These are phyloP conservation scores for Aspergillus wentii DNA, from an alignment of 495 filamentous ascomycete species.

Conservation along the genomic window DNA sequence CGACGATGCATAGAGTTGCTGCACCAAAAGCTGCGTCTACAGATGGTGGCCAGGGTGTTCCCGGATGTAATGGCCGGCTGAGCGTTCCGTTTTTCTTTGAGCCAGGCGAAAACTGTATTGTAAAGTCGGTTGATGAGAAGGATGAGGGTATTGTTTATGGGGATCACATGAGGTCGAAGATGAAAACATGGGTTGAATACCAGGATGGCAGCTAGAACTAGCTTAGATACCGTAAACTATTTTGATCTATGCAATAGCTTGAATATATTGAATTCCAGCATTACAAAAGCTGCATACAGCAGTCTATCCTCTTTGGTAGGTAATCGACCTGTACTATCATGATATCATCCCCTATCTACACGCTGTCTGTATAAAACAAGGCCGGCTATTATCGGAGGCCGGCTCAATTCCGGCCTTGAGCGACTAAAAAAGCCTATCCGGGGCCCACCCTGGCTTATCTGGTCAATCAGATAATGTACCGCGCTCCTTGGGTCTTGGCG, in stretches of 20 bases:
- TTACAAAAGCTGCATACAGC: too few relatives aligned
- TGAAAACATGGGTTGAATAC: conserved; percentile 46
- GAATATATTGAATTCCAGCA: too few relatives aligned
- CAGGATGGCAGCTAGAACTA: too few relatives aligned
- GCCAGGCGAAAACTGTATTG: conserved; percentile 36
- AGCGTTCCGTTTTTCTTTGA: conserved; percentile 49
- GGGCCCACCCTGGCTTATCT: conserved; percentile 8
- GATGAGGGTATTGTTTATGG: conserved; percentile 34
- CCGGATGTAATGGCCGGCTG: conserved; percentile 23
- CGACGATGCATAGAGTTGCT: conserved; percentile 48
- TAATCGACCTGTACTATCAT: too few relatives aligned
- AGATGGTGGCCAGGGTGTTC: conserved; percentile 6
- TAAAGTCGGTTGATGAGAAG: conserved; percentile 29
- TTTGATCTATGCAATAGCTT: too few relatives aligned
- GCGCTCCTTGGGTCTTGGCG: conserved; percentile 18
- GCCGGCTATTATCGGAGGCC: conserved; percentile 45
- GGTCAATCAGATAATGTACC: conserved; percentile 15
- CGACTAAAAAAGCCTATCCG: conserved; percentile 27
- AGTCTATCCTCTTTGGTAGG: too few relatives aligned
- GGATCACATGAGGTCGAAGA: conserved; percentile 40
- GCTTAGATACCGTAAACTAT: too few relatives aligned
- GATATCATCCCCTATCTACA: too few relatives aligned
- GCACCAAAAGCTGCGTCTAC: too few relatives aligned
- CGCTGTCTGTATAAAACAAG: too few relatives aligned
- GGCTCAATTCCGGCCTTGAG: conserved; percentile 40